Evolutionary conservation across 75 land plant species (phyloP).

Genomic region (Larix kaempferi): DNA sequence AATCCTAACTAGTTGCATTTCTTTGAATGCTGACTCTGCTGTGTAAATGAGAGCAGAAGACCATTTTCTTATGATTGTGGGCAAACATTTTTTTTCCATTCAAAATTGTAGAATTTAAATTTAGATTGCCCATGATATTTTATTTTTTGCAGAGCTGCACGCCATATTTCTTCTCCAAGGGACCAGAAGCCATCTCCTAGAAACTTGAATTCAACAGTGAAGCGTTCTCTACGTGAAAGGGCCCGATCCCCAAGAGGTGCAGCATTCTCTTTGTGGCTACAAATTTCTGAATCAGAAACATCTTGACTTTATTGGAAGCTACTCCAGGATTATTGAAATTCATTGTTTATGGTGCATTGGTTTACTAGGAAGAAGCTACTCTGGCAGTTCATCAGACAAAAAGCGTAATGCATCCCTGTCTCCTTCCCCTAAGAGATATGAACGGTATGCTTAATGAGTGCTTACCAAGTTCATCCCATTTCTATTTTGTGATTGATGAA

Average conservation of each 20-base stretch:
- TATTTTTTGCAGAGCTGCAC: constrained; percentile 2
- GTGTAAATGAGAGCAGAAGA: not conserved
- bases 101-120: not conserved
- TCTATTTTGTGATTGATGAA: not conserved
- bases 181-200: not conserved
- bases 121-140: not conserved
- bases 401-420: not conserved
- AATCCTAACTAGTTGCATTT: not conserved
- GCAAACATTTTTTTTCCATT: not conserved
- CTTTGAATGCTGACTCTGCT: not conserved
- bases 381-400: constrained; percentile 1
- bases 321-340: not conserved
- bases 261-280: not conserved
- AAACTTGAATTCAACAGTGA: not conserved
- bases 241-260: constrained; percentile 4
- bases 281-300: not conserved
- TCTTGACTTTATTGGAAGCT: not conserved
- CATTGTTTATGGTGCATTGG: not conserved
- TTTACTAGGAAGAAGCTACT: not conserved
- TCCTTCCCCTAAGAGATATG: constrained; percentile 3
- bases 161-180: not conserved
- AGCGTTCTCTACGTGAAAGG: not conserved
- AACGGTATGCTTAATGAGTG: constrained; percentile 6
- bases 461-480: not conserved
- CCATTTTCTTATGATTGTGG: not conserved